Evolutionary conservation across 2,329 filamentous ascomycete species (phyloP).

Genomic region (Didymella keratinophila): DNA sequence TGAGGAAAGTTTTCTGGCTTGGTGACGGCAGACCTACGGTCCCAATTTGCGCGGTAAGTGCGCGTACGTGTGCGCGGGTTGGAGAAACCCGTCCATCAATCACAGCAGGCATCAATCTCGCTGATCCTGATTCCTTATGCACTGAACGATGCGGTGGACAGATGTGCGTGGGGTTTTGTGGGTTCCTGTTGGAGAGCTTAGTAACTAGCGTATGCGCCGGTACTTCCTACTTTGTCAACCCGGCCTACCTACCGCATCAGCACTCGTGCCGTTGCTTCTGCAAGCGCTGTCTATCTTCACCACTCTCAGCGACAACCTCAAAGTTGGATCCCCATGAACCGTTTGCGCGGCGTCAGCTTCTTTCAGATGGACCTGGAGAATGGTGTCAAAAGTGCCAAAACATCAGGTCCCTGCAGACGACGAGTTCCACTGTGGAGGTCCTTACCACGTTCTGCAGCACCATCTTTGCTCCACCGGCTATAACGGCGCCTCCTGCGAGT

Average conservation of each 20-base stretch:
- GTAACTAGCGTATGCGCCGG: constrained; percentile 16
- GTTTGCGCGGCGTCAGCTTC: constrained; percentile 8
- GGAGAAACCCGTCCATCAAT: constrained; percentile 15
- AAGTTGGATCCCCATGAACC: constrained; percentile 9
- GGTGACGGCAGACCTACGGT: constrained; percentile 6
- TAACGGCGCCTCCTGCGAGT: constrained; percentile 11
- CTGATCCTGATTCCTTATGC: constrained; percentile 17
- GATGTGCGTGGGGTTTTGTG: constrained; percentile 10
- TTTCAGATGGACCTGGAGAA: constrained; percentile 10
- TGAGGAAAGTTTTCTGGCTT: constrained; percentile 6
- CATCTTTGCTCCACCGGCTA: constrained; percentile 18
- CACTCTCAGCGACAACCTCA: constrained; percentile 11
- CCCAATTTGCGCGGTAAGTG: constrained; percentile 14
- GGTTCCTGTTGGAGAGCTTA: constrained; percentile 1
- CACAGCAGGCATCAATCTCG: constrained; percentile 11
- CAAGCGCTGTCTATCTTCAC: constrained; percentile 19
- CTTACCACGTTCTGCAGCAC: constrained; percentile 11
- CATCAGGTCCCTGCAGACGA: constrained; percentile 17
- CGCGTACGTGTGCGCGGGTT: constrained; percentile 12
- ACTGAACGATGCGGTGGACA: constrained; percentile 14
- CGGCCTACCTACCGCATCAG: constrained; percentile 11
- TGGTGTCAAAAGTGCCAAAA: constrained; percentile 2
- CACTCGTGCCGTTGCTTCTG: background rate
- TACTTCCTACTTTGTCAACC: constrained; percentile 11
- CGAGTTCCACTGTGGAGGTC: constrained; percentile 13